phyloP scores from a whole-genome alignment of 2,329 filamentous ascomycete species.

The Blastomyces gilchristii region DNA sequence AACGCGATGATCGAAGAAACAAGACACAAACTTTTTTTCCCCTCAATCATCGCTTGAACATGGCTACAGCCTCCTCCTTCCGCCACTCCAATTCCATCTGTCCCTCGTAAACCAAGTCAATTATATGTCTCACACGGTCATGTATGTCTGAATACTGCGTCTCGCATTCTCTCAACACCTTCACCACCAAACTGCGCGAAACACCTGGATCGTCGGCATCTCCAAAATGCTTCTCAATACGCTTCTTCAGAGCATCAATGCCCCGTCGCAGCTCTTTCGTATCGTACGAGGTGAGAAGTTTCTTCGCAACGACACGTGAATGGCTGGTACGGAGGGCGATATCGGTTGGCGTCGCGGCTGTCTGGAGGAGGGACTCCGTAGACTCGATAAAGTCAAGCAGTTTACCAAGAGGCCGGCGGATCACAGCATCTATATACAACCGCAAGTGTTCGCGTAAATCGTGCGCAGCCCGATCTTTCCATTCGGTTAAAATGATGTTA shows the following conservation, averaged over 20 bases:
- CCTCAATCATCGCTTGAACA: conserved; percentile 32
- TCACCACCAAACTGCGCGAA: conserved; percentile 48
- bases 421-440: conserved; percentile 77
- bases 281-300: conserved; percentile 71
- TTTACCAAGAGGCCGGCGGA: conserved; percentile 80
- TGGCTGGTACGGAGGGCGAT: conserved; percentile 77
- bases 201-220: conserved; percentile 67
- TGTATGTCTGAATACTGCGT: conserved; percentile 44
- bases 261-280: conserved; percentile 76
- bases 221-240: conserved; percentile 95
- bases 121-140: conserved; percentile 40
- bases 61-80: conserved; percentile 35
- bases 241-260: conserved; percentile 78
- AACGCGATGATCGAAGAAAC: background rate
- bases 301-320: conserved; percentile 72
- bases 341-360: conserved; percentile 43
- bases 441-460: conserved; percentile 81
- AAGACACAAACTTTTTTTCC: background rate
- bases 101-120: conserved; percentile 38
- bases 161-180: conserved; percentile 53
- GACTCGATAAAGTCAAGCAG: conserved; percentile 86
- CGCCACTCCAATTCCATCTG: conserved; percentile 40
- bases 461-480: conserved; percentile 64
- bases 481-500: conserved; percentile 68
- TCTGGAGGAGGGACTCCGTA: conserved; percentile 60